phyloP scores from a whole-genome alignment of 305 asterid species.

The Ajuga reptans region DNA sequence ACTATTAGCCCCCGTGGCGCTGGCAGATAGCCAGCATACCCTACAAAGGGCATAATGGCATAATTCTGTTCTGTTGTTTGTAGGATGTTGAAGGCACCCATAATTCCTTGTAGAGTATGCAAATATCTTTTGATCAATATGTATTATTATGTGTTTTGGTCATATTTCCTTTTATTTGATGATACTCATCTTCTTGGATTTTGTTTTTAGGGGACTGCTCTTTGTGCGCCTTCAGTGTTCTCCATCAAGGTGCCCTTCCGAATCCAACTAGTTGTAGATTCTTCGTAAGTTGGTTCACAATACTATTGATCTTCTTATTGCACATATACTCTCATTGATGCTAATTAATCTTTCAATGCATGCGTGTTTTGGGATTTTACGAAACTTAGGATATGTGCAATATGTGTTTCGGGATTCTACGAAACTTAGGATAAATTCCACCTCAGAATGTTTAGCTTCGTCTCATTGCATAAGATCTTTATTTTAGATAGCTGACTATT shows the following conservation, averaged over 20 bases:
- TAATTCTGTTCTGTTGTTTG: conserved; percentile 1
- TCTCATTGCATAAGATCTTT: conserved; percentile 6
- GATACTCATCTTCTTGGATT: neutral
- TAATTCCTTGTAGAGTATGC: conserved; percentile 27
- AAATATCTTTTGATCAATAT: neutral
- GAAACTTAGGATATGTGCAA: neutral
- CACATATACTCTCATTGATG: neutral
- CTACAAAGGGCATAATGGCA: neutral
- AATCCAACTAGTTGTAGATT: neutral
- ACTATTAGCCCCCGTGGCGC: neutral
- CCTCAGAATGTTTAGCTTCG: neutral
- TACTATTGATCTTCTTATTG: neutral
- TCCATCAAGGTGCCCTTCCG: conserved; percentile 2
- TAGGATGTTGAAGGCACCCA: conserved; percentile 32
- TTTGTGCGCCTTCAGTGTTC: conserved; percentile 10
- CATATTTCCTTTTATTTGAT: neutral
- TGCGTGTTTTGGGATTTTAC: neutral
- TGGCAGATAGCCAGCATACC: neutral
- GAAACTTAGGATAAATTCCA: neutral
- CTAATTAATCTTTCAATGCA: neutral
- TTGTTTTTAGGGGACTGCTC: conserved; percentile 19
- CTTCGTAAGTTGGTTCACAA: neutral
- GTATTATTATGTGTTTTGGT: neutral
- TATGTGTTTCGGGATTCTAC: neutral
- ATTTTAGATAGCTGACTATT: neutral